These are phyloP conservation scores for Aspergillus vadensis DNA, from an alignment of 2,329 filamentous ascomycete genomes.

Conservation along the genomic window DNA sequence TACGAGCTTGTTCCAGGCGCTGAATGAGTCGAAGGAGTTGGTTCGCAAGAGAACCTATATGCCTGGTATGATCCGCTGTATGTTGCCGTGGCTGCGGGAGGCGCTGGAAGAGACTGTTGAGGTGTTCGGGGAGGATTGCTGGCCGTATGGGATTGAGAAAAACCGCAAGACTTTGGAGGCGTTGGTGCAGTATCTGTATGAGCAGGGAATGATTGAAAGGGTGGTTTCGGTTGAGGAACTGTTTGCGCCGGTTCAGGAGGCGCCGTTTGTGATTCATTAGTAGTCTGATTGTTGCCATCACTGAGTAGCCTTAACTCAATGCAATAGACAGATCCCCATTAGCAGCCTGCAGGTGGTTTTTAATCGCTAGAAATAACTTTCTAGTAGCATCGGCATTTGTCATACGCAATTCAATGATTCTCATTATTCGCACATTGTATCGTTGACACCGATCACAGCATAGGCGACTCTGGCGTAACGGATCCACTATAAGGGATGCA, in stretches of 20 bases:
- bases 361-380: too few relatives aligned
- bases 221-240: background rate
- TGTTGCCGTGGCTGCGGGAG: constrained; percentile 1
- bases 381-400: too few relatives aligned
- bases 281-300: too few relatives aligned
- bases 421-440: background rate
- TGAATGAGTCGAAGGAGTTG: constrained; percentile 1
- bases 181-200: background rate
- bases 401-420: background rate
- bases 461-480: too few relatives aligned
- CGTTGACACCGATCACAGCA: background rate
- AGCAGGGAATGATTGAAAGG: background rate
- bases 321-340: too few relatives aligned
- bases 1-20: background rate
- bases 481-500: too few relatives aligned
- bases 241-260: background rate
- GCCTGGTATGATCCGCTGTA: background rate
- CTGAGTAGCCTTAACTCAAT: too few relatives aligned
- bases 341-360: too few relatives aligned
- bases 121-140: background rate
- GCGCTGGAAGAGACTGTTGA: background rate
- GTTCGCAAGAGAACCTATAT: background rate
- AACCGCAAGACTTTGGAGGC: background rate
- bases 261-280: background rate
- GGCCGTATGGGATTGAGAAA: background rate